Conservation (phyloP, 1,284 basidiomycete genomes). For the Ustilago bromivora region DNA sequence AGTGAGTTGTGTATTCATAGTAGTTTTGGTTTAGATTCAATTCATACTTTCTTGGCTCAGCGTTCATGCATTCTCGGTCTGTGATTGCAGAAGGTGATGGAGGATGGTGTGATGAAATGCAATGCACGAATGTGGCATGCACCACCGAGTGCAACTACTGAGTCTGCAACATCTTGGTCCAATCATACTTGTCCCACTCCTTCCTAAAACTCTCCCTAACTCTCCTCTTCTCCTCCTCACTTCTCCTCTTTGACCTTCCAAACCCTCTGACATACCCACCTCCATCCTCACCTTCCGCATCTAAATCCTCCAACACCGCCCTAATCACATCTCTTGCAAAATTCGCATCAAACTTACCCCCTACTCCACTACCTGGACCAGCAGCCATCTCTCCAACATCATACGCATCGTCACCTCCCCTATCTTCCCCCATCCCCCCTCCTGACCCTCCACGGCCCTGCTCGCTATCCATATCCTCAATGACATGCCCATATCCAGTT, state of each 20-base stretch:
- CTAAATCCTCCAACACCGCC: constrained; percentile 87
- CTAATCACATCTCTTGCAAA: constrained; percentile 97
- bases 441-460: constrained; percentile 71
- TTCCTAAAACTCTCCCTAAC: constrained; percentile 74
- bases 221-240: constrained; percentile 79
- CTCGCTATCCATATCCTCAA: constrained; percentile 68
- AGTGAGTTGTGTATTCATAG: constrained; percentile 10
- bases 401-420: constrained; percentile 70
- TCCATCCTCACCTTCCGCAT: constrained; percentile 74
- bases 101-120: not conserved
- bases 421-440: constrained; percentile 47
- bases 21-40: not conserved
- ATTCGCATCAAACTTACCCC: constrained; percentile 41
- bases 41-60: not conserved
- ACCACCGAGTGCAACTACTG: not conserved
- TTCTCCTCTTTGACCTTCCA: constrained; percentile 73
- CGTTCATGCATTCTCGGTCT: not conserved
- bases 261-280: constrained; percentile 20
- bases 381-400: constrained; percentile 70
- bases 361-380: constrained; percentile 11
- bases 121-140: not conserved
- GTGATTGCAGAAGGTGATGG: not conserved
- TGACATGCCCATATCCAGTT: constrained; percentile 80
- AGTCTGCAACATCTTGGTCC: constrained; percentile 68
- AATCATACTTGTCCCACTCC: constrained; percentile 70